Base-by-base conservation (phyloP, 768 basidiomycete species). In the Kwoniella pini region DNA sequence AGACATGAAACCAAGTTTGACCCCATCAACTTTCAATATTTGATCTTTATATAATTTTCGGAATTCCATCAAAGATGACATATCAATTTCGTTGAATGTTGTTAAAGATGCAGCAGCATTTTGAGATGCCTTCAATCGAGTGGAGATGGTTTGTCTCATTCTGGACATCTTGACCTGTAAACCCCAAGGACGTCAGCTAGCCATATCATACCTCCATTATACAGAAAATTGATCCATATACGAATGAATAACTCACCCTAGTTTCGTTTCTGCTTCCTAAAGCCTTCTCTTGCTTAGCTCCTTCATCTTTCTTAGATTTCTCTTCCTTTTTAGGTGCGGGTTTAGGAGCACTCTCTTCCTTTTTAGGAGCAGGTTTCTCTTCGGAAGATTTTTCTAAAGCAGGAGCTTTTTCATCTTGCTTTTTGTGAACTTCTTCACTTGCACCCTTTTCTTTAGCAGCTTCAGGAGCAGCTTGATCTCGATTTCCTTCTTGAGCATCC, bases 11-110 rank as follows among this genome's bases (percentile, higher is more conserved):
- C 96, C 95, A 64, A 99, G 85, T 80, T 98, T 98, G 79, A 98
- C 87, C 51, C 92, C 94, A 69, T 93, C 88, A 74, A 87, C 85
- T 79, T 98, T 96, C 43, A 92, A 82, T 38, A 97, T 82, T 43
- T 84, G 82, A 65, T 96, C 93, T 83, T 98, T 98, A 86, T 92
- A 94, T 77, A 87, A 86, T 77, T 88, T 86, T 72, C 95, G 89
- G 87, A 98, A 86, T 40, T 88, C 87, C 82, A 96, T 89, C 57
- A 98, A 82, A 42, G 90, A 88, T 40, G 91, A 93, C 95, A 99
- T 98, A 82, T 98, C 95, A 76, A 99, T 91, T 81, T 99, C 95
- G 82, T 99, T 97, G 85, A 99, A 99, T 24, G 95, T 98, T 31
- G 96, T 98, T 61, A 98, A 80, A 50, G 92, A 94, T 46, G 95